Conservation (phyloP, 768 basidiomycete species). For the Boletus rubescentipes region DNA sequence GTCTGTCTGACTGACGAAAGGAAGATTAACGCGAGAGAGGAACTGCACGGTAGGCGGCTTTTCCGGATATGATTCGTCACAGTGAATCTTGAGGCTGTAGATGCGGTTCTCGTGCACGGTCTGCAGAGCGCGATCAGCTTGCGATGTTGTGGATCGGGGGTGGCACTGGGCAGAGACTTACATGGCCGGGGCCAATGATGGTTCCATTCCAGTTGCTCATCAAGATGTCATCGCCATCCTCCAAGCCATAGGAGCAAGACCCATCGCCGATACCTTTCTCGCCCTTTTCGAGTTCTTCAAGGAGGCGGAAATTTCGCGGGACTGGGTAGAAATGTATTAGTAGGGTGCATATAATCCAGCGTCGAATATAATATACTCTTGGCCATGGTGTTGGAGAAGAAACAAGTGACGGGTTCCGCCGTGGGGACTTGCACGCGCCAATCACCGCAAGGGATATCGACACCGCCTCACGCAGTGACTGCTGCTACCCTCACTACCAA, state of each 20-base stretch:
- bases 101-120: slow-evolving; percentile 99
- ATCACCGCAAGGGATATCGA: slow-evolving; percentile 17
- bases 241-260: slow-evolving; percentile 94
- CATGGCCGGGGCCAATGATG: slow-evolving; percentile 97
- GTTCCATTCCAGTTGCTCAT: slow-evolving; percentile 99
- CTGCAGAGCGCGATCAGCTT: slow-evolving; percentile 39
- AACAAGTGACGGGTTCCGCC: slow-evolving; percentile 3
- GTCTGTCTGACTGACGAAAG: slow-evolving; percentile 74
- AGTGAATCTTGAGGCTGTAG: slow-evolving; percentile 90
- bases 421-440: slow-evolving; percentile 6
- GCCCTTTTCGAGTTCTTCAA: slow-evolving; percentile 99
- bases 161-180: slow-evolving; percentile 40
- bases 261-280: slow-evolving; percentile 99
- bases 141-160: slow-evolving; percentile 13
- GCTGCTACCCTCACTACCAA: slow-evolving; percentile 1
- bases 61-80: slow-evolving; percentile 76
- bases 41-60: slow-evolving; percentile 79
- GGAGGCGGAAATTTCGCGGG: slow-evolving; percentile 92
- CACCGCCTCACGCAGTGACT: slow-evolving; percentile 34
- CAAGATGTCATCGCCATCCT: slow-evolving; percentile 93
- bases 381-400: slow-evolving; percentile 41
- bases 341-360: background rate
- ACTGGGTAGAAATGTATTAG: slow-evolving; percentile 49
- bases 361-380: slow-evolving; percentile 41
- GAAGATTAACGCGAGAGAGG: slow-evolving; percentile 87